phyloP scores from a whole-genome alignment of 805 yeast species.

The Kodamaea kakaduensis region DNA sequence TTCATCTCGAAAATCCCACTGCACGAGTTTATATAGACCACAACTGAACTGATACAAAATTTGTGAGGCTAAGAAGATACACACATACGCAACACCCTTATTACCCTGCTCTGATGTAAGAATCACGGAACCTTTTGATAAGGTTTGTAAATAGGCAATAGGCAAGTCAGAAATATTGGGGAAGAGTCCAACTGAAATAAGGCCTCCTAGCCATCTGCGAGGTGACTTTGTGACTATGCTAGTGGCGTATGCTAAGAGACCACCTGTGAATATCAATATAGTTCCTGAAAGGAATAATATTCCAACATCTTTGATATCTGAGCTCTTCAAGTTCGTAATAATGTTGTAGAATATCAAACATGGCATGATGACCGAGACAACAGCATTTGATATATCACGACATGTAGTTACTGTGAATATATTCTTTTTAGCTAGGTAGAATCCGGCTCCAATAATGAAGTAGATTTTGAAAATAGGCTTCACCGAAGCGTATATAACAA shows the following conservation, averaged over 20 bases:
- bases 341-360: constrained; percentile 72
- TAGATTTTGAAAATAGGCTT: constrained; percentile 87
- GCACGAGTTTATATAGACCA: constrained; percentile 69
- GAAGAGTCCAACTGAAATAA: constrained; percentile 65
- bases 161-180: constrained; percentile 84
- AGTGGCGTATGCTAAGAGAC: constrained; percentile 42
- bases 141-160: constrained; percentile 73
- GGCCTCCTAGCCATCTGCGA: constrained; percentile 71
- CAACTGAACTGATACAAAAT: constrained; percentile 66
- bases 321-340: constrained; percentile 59
- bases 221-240: constrained; percentile 59
- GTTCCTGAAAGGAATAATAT: constrained; percentile 49
- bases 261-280: constrained; percentile 50
- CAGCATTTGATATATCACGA: constrained; percentile 63
- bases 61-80: constrained; percentile 70
- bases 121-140: constrained; percentile 54
- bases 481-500: constrained; percentile 69
- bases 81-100: constrained; percentile 79
- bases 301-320: constrained; percentile 69
- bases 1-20: constrained; percentile 58
- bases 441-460: constrained; percentile 66
- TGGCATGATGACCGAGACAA: constrained; percentile 68
- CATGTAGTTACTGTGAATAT: constrained; percentile 64
- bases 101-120: constrained; percentile 59
- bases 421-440: constrained; percentile 55